Conservation (phyloP, 257 asterid genomes). For the Gardenia jasminoides region DNA sequence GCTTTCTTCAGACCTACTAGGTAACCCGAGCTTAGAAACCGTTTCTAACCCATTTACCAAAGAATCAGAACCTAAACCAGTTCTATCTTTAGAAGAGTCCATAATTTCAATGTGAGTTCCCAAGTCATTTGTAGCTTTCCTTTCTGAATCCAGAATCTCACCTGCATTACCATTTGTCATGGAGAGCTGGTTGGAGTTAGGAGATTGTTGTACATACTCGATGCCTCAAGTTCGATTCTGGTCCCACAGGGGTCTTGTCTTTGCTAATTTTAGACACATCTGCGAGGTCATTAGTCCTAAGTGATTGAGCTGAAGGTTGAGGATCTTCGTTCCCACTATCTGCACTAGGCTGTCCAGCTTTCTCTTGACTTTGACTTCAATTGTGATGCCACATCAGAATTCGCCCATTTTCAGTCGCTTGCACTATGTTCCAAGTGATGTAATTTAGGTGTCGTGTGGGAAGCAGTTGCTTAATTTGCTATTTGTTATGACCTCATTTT, state of each 20-base stretch:
- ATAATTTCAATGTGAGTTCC: conserved; percentile 32
- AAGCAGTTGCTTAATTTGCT: no score
- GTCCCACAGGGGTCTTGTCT: conserved; percentile 36
- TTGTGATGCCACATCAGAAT: conserved; percentile 41
- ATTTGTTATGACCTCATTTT: no score
- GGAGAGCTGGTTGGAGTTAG: conserved; percentile 28
- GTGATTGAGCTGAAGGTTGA: conserved; percentile 36
- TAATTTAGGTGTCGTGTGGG: no score
- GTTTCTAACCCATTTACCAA: conserved; percentile 36
- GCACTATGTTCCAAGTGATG: no score
- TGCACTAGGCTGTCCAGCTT: conserved; percentile 22
- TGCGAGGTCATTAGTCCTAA: conserved; percentile 30
- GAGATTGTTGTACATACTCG: conserved; percentile 37
- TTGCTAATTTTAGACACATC: conserved; percentile 40
- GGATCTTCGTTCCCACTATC: conserved; percentile 34
- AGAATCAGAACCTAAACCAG: conserved; percentile 33
- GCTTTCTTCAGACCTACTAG: conserved; percentile 35
- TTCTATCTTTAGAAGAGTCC: conserved; percentile 29
- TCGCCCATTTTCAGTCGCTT: no score
- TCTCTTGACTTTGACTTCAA: conserved; percentile 38
- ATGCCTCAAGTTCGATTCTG: conserved; percentile 47
- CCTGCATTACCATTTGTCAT: conserved; percentile 25
- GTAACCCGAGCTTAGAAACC: conserved; percentile 38
- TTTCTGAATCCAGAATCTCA: conserved; percentile 33
- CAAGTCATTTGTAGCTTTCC: conserved; percentile 26